Evolutionary conservation across 2,329 filamentous ascomycete species (phyloP).

Genomic region (Fusarium continuum): DNA sequence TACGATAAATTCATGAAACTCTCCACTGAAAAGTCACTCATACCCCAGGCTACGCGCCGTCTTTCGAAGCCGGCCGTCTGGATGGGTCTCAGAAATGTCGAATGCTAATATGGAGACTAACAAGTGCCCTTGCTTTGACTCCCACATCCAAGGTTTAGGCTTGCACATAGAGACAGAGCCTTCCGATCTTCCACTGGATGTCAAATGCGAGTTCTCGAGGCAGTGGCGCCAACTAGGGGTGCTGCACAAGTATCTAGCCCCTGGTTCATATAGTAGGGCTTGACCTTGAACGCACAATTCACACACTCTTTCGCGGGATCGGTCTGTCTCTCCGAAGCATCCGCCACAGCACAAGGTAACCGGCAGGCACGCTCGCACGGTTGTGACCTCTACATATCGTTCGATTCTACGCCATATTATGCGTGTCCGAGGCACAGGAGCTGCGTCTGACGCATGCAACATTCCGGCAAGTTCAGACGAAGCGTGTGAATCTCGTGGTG

Average conservation of each 20-base stretch:
- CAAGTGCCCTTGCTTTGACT: slow-evolving; percentile 1
- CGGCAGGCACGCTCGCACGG: slow-evolving; percentile 18
- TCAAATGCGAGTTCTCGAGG: slow-evolving; percentile 8
- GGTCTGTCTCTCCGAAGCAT: slow-evolving; percentile 3
- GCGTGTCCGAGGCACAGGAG: slow-evolving; percentile 14
- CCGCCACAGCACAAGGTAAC: slow-evolving; percentile 7
- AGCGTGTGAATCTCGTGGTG: slow-evolving; percentile 2
- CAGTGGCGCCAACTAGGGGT: slow-evolving; percentile 23
- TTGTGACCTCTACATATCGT: neutral
- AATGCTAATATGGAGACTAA: slow-evolving; percentile 7
- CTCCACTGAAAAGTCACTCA: slow-evolving; percentile 18
- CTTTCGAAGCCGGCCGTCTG: slow-evolving; percentile 21
- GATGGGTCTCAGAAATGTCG: slow-evolving; percentile 8
- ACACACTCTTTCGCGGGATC: slow-evolving; percentile 5
- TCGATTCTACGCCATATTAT: slow-evolving; percentile 16
- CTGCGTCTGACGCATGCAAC: slow-evolving; percentile 7
- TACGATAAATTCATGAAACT: slow-evolving; percentile 5
- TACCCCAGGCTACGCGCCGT: slow-evolving; percentile 6
- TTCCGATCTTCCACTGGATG: neutral
- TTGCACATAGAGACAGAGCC: neutral
- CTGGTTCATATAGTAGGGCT: slow-evolving; percentile 11
- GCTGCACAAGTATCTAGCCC: slow-evolving; percentile 6
- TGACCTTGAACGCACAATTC: slow-evolving; percentile 8
- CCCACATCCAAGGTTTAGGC: neutral
- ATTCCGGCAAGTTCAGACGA: slow-evolving; percentile 16